These are phyloP conservation scores for Yarrowia galli DNA, from an alignment of 1,139 yeast genomes.

Conservation along the genomic window DNA sequence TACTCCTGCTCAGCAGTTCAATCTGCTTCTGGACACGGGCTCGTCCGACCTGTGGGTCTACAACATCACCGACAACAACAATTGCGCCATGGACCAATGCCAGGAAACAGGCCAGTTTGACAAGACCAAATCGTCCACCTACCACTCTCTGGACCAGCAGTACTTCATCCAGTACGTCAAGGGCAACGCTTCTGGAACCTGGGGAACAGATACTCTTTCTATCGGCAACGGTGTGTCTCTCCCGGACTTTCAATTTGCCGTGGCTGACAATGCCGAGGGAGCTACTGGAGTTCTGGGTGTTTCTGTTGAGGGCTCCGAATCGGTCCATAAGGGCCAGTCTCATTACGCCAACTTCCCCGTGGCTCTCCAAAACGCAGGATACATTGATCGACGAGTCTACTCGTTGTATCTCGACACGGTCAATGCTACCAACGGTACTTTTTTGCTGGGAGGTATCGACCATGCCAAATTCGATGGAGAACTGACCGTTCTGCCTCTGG, in stretches of 20 bases:
- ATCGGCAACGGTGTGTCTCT: conserved; percentile 51
- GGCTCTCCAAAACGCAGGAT: background rate
- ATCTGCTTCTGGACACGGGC: background rate
- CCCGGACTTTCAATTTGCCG: conserved; percentile 53
- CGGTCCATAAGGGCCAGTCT: background rate
- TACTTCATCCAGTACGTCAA: conserved; percentile 39
- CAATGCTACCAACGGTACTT: conserved; percentile 55
- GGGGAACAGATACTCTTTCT: conserved; percentile 60
- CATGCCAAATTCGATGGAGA: conserved; percentile 60
- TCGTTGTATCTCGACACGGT: conserved; percentile 60
- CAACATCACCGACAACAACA: background rate
- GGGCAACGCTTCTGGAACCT: conserved; percentile 52
- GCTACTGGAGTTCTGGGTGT: conserved; percentile 62
- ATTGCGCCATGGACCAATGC: background rate
- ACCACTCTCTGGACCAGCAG: conserved; percentile 41
- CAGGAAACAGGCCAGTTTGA: conserved; percentile 42
- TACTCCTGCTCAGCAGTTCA: background rate
- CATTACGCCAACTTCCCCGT: conserved; percentile 44
- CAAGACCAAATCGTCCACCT: conserved; percentile 42
- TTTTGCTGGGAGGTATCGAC: conserved; percentile 69
- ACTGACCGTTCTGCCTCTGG: conserved; percentile 48
- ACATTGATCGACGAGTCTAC: conserved; percentile 58
- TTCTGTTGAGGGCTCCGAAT: conserved; percentile 54
- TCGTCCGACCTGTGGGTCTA: conserved; percentile 4
- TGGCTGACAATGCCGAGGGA: conserved; percentile 48